A percentile compares a stretch with the other conserved stretches of the same genome.
phyloP scores from a whole-genome alignment of 2,329 filamentous ascomycete genomes.

The Lecanicillium sp. region DNA sequence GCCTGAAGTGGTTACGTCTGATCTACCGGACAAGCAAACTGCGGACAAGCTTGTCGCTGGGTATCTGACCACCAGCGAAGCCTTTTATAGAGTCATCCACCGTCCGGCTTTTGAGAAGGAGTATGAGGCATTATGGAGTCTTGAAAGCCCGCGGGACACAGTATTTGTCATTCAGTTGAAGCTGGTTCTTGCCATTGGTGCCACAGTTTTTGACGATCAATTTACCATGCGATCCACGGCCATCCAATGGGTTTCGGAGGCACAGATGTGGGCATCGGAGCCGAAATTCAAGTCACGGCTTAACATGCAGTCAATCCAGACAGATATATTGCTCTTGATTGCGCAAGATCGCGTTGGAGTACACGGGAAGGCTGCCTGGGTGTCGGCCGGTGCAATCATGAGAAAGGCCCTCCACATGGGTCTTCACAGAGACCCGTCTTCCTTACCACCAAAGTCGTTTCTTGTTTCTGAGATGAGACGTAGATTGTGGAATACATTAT shows the following conservation, averaged over 20 bases:
- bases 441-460: constrained; percentile 25
- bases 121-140: constrained; percentile 43
- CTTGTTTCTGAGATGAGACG: constrained; percentile 39
- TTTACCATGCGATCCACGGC: constrained; percentile 43
- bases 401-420: constrained; percentile 42
- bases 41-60: constrained; percentile 39
- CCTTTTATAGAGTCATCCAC: constrained; percentile 41
- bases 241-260: constrained; percentile 50
- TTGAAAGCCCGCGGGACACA: constrained; percentile 20
- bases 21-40: constrained; percentile 38
- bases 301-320: constrained; percentile 43
- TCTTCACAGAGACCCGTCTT: constrained; percentile 38
- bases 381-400: constrained; percentile 34
- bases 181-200: constrained; percentile 50
- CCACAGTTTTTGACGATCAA: constrained; percentile 38
- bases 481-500: constrained; percentile 44
- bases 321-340: constrained; percentile 32
- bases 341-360: constrained; percentile 29
- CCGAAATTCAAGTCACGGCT: constrained; percentile 46
- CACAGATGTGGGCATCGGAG: constrained; percentile 44
- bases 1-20: constrained; percentile 31
- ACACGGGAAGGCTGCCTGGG: constrained; percentile 40
- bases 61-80: constrained; percentile 42
- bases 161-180: constrained; percentile 50
- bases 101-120: constrained; percentile 39